Evolutionary conservation across 2,329 filamentous ascomycete species (phyloP).

Genomic region (Calonectria hawksworthii): DNA sequence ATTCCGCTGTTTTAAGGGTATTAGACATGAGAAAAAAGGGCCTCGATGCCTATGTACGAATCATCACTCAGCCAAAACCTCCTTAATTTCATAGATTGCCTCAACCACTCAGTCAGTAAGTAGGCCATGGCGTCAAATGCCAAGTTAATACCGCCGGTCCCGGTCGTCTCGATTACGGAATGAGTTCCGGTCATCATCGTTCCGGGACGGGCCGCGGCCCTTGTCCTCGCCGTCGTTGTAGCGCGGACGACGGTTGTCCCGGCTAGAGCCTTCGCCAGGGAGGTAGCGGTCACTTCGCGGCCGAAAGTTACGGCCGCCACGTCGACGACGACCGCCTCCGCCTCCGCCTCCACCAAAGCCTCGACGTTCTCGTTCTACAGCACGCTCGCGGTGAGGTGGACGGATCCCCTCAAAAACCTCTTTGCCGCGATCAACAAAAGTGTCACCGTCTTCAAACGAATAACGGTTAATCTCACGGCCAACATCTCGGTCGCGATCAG

Average conservation of each 20-base stretch:
- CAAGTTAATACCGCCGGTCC: conserved; percentile 27
- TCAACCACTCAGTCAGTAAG: neutral
- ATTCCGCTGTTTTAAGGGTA: neutral
- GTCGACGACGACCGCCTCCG: conserved; percentile 45
- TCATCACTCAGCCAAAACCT: neutral
- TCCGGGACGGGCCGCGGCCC: conserved; percentile 23
- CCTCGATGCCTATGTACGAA: neutral
- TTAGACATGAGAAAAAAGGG: neutral
- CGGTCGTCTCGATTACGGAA: conserved; percentile 16
- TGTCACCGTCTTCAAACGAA: conserved; percentile 77
- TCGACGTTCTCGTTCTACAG: conserved; percentile 53
- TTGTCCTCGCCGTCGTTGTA: conserved; percentile 32
- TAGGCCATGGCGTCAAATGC: neutral
- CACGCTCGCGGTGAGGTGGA: conserved; percentile 67
- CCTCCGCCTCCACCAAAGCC: conserved; percentile 48
- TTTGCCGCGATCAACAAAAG: conserved; percentile 79
- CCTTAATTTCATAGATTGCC: neutral
- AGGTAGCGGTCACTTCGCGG: conserved; percentile 52
- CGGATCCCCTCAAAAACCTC: conserved; percentile 78
- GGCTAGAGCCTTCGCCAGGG: conserved; percentile 42
- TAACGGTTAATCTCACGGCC: conserved; percentile 74
- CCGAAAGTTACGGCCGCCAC: conserved; percentile 43
- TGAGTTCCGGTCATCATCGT: conserved; percentile 32
- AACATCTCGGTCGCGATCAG: conserved; percentile 55
- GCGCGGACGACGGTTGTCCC: conserved; percentile 41